Percentiles rank a stretch among this genome's conserved stretches.
Conservation (phyloP, 2,329 filamentous ascomycete genomes). For the Sordariomycetes sp. region DNA sequence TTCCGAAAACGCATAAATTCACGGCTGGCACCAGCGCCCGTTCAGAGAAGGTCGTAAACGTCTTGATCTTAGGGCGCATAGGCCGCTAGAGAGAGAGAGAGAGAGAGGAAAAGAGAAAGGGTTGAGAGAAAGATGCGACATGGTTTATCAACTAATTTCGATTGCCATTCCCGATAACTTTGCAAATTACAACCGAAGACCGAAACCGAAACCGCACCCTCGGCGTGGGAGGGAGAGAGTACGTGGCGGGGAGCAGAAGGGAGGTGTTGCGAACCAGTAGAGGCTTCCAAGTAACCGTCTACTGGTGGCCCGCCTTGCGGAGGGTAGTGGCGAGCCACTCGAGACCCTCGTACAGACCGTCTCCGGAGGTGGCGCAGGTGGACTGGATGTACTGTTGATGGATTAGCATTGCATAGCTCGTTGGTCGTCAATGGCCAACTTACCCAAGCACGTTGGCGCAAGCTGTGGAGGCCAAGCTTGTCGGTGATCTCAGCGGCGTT, state of each 20-base stretch:
- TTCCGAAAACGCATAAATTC: slow-evolving; percentile 1
- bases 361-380: slow-evolving; percentile 96
- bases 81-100: background rate
- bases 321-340: slow-evolving; percentile 83
- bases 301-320: slow-evolving; percentile 63
- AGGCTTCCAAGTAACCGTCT: slow-evolving; percentile 30
- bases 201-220: too few species aligned
- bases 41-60: background rate
- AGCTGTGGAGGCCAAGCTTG: slow-evolving; percentile 98
- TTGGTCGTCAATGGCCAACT: slow-evolving; percentile 28
- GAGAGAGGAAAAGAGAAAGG: too few species aligned
- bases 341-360: slow-evolving; percentile 98
- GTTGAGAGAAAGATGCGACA: slow-evolving; percentile 3
- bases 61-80: slow-evolving; percentile 1
- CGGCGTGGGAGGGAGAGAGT: slow-evolving; percentile 25
- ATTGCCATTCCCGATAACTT: slow-evolving; percentile 44
- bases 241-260: slow-evolving; percentile 28
- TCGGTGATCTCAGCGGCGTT: slow-evolving; percentile 99
- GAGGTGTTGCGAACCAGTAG: slow-evolving; percentile 20
- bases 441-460: slow-evolving; percentile 99
- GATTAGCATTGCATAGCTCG: too few species aligned
- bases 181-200: slow-evolving; percentile 51
- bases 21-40: background rate
- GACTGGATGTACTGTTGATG: slow-evolving; percentile 96
- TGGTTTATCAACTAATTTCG: slow-evolving; percentile 38